Evolutionary conservation across 108 stramenopile genomes (phyloP).

Genomic region (Asterionellopsis glacialis): DNA sequence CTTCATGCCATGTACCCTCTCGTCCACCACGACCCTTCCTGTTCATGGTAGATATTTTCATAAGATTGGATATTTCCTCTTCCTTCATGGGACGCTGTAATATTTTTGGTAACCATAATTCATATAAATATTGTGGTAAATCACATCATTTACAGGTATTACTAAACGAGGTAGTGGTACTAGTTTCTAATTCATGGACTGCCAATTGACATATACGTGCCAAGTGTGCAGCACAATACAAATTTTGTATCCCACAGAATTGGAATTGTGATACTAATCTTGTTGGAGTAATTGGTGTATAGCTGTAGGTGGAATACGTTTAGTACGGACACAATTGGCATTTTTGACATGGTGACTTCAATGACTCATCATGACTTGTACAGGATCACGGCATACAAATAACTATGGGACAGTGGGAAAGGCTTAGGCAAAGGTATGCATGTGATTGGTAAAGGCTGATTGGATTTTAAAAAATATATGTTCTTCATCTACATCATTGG

Average conservation of each 20-base stretch:
- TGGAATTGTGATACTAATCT: constrained; percentile 19
- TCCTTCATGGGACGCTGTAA: constrained; percentile 32
- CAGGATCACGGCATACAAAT: constrained; percentile 92
- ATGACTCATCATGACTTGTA: constrained; percentile 92
- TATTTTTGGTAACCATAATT: constrained; percentile 36
- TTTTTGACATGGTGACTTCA: constrained; percentile 21
- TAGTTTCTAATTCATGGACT: constrained; percentile 27
- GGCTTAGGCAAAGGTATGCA: constrained; percentile 67
- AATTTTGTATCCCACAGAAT: constrained; percentile 39
- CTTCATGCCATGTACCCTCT: constrained; percentile 45
- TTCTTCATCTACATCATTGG: constrained; percentile 59
- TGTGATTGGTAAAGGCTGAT: constrained; percentile 60
- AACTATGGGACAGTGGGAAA: constrained; percentile 93
- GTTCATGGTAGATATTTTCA: constrained; percentile 50
- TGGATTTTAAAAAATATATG: constrained; percentile 95
- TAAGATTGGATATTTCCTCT: constrained; percentile 39
- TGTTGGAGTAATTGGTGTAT: constrained; percentile 23
- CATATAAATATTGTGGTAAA: constrained; percentile 44
- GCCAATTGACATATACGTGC: constrained; percentile 74
- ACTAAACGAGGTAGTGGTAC: constrained; percentile 24
- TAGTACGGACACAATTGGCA: constrained; percentile 57
- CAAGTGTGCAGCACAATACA: constrained; percentile 82
- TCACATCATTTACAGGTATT: constrained; percentile 56
- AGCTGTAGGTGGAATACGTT: constrained; percentile 19
- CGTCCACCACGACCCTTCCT: constrained; percentile 65